Percentiles rank a stretch among this genome's conserved stretches.
Conservation (phyloP, 176 grass and related monocot genomes). For the Musa itinerans region DNA sequence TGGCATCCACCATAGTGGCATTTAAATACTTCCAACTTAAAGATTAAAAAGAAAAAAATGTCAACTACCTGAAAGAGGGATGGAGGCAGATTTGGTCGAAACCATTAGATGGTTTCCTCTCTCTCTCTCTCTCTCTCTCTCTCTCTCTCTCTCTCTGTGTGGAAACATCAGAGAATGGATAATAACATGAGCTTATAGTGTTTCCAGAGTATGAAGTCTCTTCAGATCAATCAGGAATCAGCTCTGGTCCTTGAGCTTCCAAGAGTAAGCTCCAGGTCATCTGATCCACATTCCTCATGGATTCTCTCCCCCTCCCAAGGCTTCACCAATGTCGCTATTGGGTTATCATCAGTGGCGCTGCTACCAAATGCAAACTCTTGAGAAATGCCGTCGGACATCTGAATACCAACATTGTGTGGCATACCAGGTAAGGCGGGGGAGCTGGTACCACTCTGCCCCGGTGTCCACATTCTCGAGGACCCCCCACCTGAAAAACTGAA, state of each 20-base stretch:
- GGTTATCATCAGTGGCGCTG: conserved; percentile 21
- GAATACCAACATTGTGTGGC: conserved; percentile 12
- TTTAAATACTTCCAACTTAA: not conserved
- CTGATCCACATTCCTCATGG: conserved; percentile 32
- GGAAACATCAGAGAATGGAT: not conserved
- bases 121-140: not conserved
- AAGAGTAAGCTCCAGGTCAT: conserved; percentile 71
- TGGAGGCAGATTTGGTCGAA: conserved; percentile 8
- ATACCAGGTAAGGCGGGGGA: conserved; percentile 19
- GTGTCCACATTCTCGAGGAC: conserved; percentile 32
- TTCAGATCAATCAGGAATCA: conserved; percentile 19
- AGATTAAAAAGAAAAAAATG: not conserved
- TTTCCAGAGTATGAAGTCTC: not conserved
- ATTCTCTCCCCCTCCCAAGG: conserved; percentile 58
- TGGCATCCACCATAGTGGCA: not conserved
- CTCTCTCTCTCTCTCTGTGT: not conserved
- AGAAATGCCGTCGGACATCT: conserved; percentile 20
- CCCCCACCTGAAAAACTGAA: conserved; percentile 36
- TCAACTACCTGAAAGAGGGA: not conserved
- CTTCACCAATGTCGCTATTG: conserved; percentile 16
- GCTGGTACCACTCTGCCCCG: conserved; percentile 28
- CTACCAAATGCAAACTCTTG: conserved; percentile 36
- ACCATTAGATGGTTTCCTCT: not conserved
- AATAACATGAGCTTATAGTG: not conserved
- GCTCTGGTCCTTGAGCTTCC: conserved; percentile 49